phyloP scores from a whole-genome alignment of 257 asterid species.

The Jasminum sambac region DNA sequence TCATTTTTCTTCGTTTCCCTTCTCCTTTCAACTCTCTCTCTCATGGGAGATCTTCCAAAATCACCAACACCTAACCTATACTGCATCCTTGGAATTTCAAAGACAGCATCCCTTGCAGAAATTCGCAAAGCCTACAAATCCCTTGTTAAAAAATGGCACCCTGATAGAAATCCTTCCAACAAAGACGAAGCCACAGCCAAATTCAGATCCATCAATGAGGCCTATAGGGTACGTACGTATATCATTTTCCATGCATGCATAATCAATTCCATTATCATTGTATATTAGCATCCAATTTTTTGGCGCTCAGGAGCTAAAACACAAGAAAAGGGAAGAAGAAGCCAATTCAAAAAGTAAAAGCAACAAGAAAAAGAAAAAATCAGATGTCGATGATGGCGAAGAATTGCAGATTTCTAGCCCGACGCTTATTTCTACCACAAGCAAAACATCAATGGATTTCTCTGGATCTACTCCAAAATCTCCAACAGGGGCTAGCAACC shows the following conservation, averaged over 20 bases:
- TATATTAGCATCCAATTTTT: not conserved
- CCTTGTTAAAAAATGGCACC: slow-evolving; percentile 79
- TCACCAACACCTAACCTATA: slow-evolving; percentile 47
- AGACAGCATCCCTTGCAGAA: slow-evolving; percentile 69
- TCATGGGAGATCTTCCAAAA: slow-evolving; percentile 61
- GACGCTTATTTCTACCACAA: slow-evolving; percentile 62
- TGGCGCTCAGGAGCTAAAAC: slow-evolving; percentile 56
- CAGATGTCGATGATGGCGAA: slow-evolving; percentile 15
- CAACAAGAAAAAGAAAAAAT: slow-evolving; percentile 18
- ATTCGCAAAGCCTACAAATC: slow-evolving; percentile 72
- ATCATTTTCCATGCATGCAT: not conserved
- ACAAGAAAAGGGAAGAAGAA: slow-evolving; percentile 69
- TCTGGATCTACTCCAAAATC: slow-evolving; percentile 26
- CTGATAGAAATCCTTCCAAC: slow-evolving; percentile 66
- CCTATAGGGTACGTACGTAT: slow-evolving; percentile 59
- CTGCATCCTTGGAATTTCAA: slow-evolving; percentile 64
- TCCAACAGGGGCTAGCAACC: slow-evolving; percentile 37
- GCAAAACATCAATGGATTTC: slow-evolving; percentile 32
- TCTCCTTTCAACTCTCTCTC: not conserved
- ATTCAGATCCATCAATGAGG: slow-evolving; percentile 70
- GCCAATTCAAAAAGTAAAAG: slow-evolving; percentile 29
- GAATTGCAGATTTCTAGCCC: slow-evolving; percentile 68
- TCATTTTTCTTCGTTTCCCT: slow-evolving; percentile 7
- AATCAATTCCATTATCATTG: not conserved
- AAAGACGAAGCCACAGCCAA: slow-evolving; percentile 64